Evolutionary conservation across 2,329 filamentous ascomycete species (phyloP).

Genomic region (Exophiala viscosa): DNA sequence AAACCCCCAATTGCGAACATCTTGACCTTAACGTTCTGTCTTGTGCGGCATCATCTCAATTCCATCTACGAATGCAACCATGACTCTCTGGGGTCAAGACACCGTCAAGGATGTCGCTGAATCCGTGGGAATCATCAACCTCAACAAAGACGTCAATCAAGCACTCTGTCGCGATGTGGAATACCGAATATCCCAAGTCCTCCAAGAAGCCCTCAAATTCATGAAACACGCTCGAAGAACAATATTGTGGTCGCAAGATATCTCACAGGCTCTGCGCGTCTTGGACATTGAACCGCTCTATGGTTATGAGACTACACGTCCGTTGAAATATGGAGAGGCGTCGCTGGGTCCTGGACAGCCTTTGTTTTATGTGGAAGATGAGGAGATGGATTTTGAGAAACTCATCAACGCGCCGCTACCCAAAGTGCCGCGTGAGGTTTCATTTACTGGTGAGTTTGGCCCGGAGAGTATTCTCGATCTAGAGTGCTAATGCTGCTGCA

Average conservation of each 20-base stretch:
- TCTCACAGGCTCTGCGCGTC: constrained; percentile 77
- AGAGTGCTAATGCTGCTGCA: constrained; percentile 34
- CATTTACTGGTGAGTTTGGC: constrained; percentile 69
- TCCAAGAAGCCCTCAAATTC: constrained; percentile 90
- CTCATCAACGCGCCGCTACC: constrained; percentile 93
- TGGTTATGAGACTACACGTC: constrained; percentile 88
- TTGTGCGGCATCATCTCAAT: background rate
- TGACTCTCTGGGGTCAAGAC: constrained; percentile 84
- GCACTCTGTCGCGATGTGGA: constrained; percentile 90
- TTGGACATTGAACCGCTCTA: constrained; percentile 77
- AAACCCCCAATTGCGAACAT: background rate
- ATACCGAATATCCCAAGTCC: constrained; percentile 87
- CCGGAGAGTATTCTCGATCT: background rate
- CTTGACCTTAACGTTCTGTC: background rate
- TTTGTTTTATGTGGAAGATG: constrained; percentile 95
- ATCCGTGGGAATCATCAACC: constrained; percentile 78
- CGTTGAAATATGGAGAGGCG: constrained; percentile 87
- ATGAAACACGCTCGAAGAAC: constrained; percentile 91
- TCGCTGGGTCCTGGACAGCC: constrained; percentile 90
- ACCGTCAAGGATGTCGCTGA: constrained; percentile 95
- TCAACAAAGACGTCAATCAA: constrained; percentile 82
- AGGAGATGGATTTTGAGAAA: constrained; percentile 98
- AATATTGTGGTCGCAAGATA: constrained; percentile 81
- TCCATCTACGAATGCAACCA: constrained; percentile 6
- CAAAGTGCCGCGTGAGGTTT: constrained; percentile 89